These are phyloP conservation scores for Hymenoscyphus repandus DNA, from an alignment of 2,329 filamentous ascomycete species.

Conservation along the genomic window DNA sequence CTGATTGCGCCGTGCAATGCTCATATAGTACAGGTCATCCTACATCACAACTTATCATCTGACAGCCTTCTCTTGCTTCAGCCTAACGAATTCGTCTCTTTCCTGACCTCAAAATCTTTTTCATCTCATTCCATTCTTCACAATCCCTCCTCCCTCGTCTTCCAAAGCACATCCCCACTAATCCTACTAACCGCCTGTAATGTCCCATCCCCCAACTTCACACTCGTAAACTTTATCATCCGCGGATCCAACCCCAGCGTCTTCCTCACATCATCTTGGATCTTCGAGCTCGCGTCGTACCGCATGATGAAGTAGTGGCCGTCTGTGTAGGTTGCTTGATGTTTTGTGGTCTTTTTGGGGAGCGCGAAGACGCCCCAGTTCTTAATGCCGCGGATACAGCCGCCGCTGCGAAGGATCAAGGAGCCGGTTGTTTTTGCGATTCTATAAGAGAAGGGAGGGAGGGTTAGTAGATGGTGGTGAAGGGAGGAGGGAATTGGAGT, in stretches of 20 bases:
- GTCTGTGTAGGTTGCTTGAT: constrained; percentile 76
- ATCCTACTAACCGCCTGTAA: constrained; percentile 41
- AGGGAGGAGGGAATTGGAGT: not conserved
- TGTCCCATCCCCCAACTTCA: constrained; percentile 71
- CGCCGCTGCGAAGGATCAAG: constrained; percentile 74
- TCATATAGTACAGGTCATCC: constrained; percentile 16
- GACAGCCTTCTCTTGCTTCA: no score
- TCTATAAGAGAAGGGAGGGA: constrained; percentile 42
- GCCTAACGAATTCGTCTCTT: no score
- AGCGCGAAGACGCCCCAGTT: constrained; percentile 96
- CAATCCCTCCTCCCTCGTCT: constrained; percentile 14
- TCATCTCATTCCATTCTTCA: not conserved
- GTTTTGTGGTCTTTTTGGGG: constrained; percentile 70
- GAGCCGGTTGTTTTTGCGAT: constrained; percentile 82
- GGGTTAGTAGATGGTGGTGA: not conserved
- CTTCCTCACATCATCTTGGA: constrained; percentile 69
- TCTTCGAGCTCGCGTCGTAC: constrained; percentile 72
- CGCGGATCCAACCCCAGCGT: constrained; percentile 82
- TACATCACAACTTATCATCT: not conserved
- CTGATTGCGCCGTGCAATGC: constrained; percentile 20
- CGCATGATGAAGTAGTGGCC: constrained; percentile 99
- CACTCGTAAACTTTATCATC: constrained; percentile 80
- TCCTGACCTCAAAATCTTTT: not conserved
- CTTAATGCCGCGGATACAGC: constrained; percentile 84
- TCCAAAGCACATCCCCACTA: constrained; percentile 28